phyloP scores from a whole-genome alignment of 495 filamentous ascomycete species.

The Xylaria sp. region DNA sequence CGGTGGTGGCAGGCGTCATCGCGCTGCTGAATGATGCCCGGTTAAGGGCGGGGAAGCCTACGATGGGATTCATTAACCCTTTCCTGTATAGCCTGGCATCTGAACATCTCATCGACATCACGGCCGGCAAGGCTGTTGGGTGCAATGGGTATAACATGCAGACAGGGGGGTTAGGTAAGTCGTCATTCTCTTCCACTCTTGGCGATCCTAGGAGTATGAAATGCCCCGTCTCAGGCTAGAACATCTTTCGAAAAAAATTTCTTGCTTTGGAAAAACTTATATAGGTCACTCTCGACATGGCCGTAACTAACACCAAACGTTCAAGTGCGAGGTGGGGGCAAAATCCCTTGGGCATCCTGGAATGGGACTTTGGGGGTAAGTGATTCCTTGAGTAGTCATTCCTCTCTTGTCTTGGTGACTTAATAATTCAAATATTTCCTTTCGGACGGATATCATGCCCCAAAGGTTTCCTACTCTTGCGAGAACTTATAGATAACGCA shows the following conservation, averaged over 20 bases:
- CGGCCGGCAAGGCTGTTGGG: conserved; percentile 57
- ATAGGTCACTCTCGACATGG: neutral
- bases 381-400: neutral
- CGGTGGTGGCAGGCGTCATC: conserved; percentile 65
- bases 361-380: conserved; percentile 32
- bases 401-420: neutral
- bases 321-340: conserved; percentile 26
- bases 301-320: neutral
- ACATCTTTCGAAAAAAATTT: neutral
- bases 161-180: conserved; percentile 10
- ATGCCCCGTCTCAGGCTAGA: neutral
- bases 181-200: neutral
- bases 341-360: conserved; percentile 33
- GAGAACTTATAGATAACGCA: neutral
- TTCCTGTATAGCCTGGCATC: conserved; percentile 64
- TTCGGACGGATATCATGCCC: neutral
- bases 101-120: conserved; percentile 63
- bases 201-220: neutral
- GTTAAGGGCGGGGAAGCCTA: conserved; percentile 54
- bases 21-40: conserved; percentile 70
- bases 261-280: no score
- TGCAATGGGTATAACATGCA: conserved; percentile 52
- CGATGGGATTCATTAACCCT: conserved; percentile 73
- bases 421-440: neutral
- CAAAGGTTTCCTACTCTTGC: neutral